These are phyloP conservation scores for Syzygium jambos DNA, from an alignment of 345 rosid genomes.

Conservation along the genomic window DNA sequence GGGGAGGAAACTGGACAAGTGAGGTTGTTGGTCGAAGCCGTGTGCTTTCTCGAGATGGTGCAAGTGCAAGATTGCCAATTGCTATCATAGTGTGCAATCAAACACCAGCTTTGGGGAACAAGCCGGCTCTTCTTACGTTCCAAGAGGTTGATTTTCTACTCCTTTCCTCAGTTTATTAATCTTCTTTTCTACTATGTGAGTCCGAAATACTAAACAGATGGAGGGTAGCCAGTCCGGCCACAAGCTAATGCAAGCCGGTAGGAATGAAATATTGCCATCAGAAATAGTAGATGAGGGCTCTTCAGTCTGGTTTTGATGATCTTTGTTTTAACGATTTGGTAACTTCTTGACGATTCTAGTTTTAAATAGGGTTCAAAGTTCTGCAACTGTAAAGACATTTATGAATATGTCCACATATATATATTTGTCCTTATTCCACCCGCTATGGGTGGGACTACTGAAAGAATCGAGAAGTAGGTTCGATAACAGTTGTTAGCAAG, in stretches of 20 bases:
- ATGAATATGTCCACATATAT: background rate
- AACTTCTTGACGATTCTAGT: background rate
- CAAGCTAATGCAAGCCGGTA: background rate
- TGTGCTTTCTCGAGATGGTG: conserved; percentile 45
- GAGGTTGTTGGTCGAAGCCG: conserved; percentile 72
- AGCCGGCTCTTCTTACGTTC: conserved; percentile 89
- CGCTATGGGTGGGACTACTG: background rate
- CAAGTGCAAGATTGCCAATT: conserved; percentile 47
- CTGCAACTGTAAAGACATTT: background rate
- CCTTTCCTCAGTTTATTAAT: background rate
- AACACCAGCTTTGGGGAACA: conserved; percentile 79
- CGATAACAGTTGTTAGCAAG: background rate
- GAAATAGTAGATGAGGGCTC: background rate
- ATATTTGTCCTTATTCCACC: background rate
- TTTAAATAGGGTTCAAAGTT: background rate
- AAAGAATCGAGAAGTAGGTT: background rate
- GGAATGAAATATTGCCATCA: background rate
- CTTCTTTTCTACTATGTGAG: background rate
- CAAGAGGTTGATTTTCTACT: conserved; percentile 43
- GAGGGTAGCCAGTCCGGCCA: background rate
- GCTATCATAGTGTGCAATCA: conserved; percentile 96
- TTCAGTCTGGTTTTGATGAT: too few relatives aligned
- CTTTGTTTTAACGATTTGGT: background rate
- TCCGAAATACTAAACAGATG: background rate
- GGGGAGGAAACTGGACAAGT: conserved; percentile 84